phyloP scores from a whole-genome alignment of 495 filamentous ascomycete genomes.

The Hypoxylon rickii region DNA sequence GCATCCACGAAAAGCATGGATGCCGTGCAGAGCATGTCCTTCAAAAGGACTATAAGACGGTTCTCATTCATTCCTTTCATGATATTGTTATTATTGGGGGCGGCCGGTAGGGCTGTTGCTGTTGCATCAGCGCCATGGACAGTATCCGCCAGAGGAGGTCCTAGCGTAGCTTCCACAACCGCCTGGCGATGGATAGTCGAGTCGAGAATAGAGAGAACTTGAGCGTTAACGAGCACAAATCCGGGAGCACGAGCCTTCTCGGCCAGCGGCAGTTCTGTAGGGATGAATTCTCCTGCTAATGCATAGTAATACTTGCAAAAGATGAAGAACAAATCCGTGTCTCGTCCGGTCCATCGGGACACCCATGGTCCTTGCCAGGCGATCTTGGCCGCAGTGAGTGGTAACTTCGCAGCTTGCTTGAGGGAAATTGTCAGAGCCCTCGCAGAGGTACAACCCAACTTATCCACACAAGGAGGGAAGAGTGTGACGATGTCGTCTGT shows the following conservation, averaged over 20 bases:
- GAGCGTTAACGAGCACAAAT: conserved; percentile 81
- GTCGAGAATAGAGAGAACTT: conserved; percentile 81
- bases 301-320: conserved; percentile 92
- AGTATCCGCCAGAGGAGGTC: conserved; percentile 75
- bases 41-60: conserved; percentile 81
- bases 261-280: conserved; percentile 58
- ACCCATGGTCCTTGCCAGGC: conserved; percentile 88
- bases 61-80: conserved; percentile 90
- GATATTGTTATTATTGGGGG: conserved; percentile 63
- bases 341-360: conserved; percentile 82
- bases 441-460: conserved; percentile 72
- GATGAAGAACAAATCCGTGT: conserved; percentile 91
- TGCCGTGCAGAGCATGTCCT: conserved; percentile 73
- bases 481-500: conserved; percentile 65
- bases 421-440: conserved; percentile 66
- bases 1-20: conserved; percentile 45
- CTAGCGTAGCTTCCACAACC: conserved; percentile 54
- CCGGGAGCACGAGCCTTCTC: conserved; percentile 77
- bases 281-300: conserved; percentile 79
- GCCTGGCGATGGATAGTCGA: conserved; percentile 79
- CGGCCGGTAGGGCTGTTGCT: conserved; percentile 67
- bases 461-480: conserved; percentile 74
- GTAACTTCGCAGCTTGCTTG: conserved; percentile 67
- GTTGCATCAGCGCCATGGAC: conserved; percentile 73
- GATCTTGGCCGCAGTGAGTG: conserved; percentile 72